Conservation (phyloP, 1,284 basidiomycete species). For the Blastosporella zonata region DNA sequence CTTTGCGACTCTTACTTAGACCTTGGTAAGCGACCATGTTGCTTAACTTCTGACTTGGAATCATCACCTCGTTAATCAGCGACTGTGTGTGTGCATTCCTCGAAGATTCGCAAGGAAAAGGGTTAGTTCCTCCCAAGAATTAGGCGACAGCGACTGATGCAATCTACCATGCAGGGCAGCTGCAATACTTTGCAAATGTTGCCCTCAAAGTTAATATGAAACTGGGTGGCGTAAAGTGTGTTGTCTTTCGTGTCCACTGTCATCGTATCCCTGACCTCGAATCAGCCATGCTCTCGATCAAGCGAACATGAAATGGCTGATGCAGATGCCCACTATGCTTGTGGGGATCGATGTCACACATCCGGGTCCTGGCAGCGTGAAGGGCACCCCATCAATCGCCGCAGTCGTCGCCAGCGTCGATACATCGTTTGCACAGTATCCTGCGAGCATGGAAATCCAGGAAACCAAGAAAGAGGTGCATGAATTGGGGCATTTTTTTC, state of each 20-base stretch:
- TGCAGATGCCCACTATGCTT: slow-evolving; percentile 62
- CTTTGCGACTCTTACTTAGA: slow-evolving; percentile 65
- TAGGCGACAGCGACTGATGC: slow-evolving; percentile 29
- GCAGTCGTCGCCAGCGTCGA: slow-evolving; percentile 78
- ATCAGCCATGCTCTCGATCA: slow-evolving; percentile 53
- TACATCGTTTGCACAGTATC: slow-evolving; percentile 61
- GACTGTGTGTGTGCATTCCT: slow-evolving; percentile 65
- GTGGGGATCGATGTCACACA: slow-evolving; percentile 85
- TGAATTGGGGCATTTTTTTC: neutral
- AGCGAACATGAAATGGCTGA: slow-evolving; percentile 53
- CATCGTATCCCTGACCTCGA: neutral
- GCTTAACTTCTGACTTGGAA: neutral
- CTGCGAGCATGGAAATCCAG: slow-evolving; percentile 70
- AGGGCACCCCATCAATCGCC: slow-evolving; percentile 72
- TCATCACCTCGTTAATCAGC: slow-evolving; percentile 29
- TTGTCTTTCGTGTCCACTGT: neutral
- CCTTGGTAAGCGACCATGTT: slow-evolving; percentile 33
- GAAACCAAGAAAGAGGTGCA: slow-evolving; percentile 70
- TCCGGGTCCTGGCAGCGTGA: slow-evolving; percentile 63
- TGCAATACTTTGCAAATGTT: slow-evolving; percentile 76
- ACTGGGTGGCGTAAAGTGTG: slow-evolving; percentile 69
- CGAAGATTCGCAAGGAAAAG: slow-evolving; percentile 60
- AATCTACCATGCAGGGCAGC: slow-evolving; percentile 39
- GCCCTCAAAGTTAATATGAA: slow-evolving; percentile 81
- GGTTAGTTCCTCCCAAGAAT: slow-evolving; percentile 39